Percentiles rank a stretch among this genome's conserved stretches.
phyloP scores from a whole-genome alignment of 106 monocot species.

The Dioscorea zingiberensis region DNA sequence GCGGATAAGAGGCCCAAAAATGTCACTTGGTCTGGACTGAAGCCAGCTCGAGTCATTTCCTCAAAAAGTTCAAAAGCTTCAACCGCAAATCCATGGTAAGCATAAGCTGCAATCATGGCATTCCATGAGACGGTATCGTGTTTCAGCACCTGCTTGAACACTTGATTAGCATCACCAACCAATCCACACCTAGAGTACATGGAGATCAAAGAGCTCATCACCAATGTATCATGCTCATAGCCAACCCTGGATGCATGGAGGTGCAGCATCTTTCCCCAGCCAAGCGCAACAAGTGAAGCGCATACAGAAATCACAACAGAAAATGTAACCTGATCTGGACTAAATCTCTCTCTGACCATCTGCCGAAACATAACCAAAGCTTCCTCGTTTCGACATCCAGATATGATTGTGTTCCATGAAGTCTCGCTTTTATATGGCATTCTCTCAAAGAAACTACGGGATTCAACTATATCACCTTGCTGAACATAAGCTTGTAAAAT shows the following conservation, averaged over 20 bases:
- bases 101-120: constrained; percentile 56
- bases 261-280: constrained; percentile 56
- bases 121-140: constrained; percentile 56
- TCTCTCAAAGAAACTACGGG: constrained; percentile 38
- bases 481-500: constrained; percentile 52
- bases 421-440: constrained; percentile 65
- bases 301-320: constrained; percentile 40
- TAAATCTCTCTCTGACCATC: constrained; percentile 49
- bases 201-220: constrained; percentile 49
- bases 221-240: constrained; percentile 22
- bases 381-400: constrained; percentile 27
- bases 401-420: constrained; percentile 70
- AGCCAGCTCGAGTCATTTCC: constrained; percentile 25
- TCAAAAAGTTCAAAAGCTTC: constrained; percentile 32
- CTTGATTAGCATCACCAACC: constrained; percentile 22
- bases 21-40: constrained; percentile 41
- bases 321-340: constrained; percentile 48
- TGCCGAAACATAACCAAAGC: constrained; percentile 31
- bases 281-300: constrained; percentile 44
- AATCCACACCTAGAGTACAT: constrained; percentile 66
- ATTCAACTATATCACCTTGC: constrained; percentile 22
- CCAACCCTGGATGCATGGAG: constrained; percentile 28
- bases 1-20: constrained; percentile 40
- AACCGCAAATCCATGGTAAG: constrained; percentile 34
- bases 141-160: constrained; percentile 22